Percentiles rank a stretch among this genome's conserved stretches.
Conservation (phyloP, 495 filamentous ascomycete species). For the Penicillium samsonianum region DNA sequence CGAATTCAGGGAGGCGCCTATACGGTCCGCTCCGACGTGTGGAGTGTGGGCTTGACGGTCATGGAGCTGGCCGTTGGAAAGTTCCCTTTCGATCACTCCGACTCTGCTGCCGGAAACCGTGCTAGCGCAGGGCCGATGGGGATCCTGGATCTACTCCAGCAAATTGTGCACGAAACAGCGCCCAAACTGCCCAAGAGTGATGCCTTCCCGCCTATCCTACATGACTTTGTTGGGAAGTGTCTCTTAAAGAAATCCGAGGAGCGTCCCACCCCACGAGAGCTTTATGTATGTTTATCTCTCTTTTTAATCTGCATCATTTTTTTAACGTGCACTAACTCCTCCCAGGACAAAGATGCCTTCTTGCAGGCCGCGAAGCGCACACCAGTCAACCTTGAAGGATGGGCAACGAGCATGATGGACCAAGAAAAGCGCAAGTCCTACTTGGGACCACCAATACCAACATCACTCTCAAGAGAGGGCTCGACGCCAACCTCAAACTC, state of each 20-base stretch:
- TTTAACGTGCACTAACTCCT: conserved; percentile 8
- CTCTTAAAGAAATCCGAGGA: conserved; percentile 83
- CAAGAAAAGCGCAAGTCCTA: conserved; percentile 90
- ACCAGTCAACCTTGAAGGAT: conserved; percentile 83
- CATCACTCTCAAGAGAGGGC: conserved; percentile 41
- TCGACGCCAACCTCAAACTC: conserved; percentile 17
- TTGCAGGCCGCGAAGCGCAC: conserved; percentile 94
- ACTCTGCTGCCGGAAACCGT: conserved; percentile 68
- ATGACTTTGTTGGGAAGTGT: conserved; percentile 96
- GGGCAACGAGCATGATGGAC: conserved; percentile 90
- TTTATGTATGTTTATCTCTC: conserved; percentile 50
- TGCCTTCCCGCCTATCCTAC: conserved; percentile 89
- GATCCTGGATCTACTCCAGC: conserved; percentile 93
- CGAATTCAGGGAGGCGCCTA: conserved; percentile 95
- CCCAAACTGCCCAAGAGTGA: conserved; percentile 94
- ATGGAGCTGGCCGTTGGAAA: conserved; percentile 97
- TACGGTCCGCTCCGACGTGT: conserved; percentile 97
- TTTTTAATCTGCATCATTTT: neutral
- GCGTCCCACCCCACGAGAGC: conserved; percentile 86
- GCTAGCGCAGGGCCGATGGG: conserved; percentile 79
- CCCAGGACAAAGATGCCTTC: conserved; percentile 84
- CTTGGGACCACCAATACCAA: conserved; percentile 63
- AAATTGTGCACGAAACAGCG: conserved; percentile 95
- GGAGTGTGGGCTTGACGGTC: conserved; percentile 93
- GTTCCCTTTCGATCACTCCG: conserved; percentile 86